Evolutionary conservation across 2,329 filamentous ascomycete genomes (phyloP), one percentile per base, ranked within the genome.

Genomic region (Whalleya microplaca): DNA sequence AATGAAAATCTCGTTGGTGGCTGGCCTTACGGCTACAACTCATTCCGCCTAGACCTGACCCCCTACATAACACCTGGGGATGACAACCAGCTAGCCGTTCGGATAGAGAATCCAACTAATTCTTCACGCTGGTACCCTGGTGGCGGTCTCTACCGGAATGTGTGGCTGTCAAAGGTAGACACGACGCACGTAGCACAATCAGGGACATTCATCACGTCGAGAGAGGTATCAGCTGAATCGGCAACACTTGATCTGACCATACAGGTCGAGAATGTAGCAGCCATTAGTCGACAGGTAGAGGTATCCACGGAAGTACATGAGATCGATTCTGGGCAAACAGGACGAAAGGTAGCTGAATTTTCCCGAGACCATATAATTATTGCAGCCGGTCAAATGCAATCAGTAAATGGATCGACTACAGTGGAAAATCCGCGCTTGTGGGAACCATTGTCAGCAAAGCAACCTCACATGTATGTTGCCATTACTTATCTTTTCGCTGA

Each of bases 11-110:
- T 82, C 2, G 76, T 81, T 14, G 79, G 80, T 2, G 80, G 80
- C 0, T 82, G 80, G 80, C 79, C 80, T 1, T 82, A 77, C 50
- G 75, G 75, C 0, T 83, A 82, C 59, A 77, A 76, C 56, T 81
- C 79, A 0, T 83, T 80, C 58, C 78, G 78, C 2, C 69, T 83
- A 1, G 77, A 83, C 51, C 71, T 83, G 6, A 83, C 80, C 0
- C 73, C 75, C 0, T 77, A 78, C 52, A 45, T 72, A 4, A 66
- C 69, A 48, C 51, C 61, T 0, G 75, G 72, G 7, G 58, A 69
- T 9, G 32, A 37, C 14, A 37, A 37, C 32, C 32, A 37, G 32
- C 14, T 37, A 16, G 32, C 32, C 3, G 14, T 37, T 37, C 74
- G 80, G 0, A 53, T 82, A 2, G 79, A 82, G 46, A 80, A 82